phyloP scores from a whole-genome alignment of 176 grass and related monocot genomes.

The Triticum monococcum region DNA sequence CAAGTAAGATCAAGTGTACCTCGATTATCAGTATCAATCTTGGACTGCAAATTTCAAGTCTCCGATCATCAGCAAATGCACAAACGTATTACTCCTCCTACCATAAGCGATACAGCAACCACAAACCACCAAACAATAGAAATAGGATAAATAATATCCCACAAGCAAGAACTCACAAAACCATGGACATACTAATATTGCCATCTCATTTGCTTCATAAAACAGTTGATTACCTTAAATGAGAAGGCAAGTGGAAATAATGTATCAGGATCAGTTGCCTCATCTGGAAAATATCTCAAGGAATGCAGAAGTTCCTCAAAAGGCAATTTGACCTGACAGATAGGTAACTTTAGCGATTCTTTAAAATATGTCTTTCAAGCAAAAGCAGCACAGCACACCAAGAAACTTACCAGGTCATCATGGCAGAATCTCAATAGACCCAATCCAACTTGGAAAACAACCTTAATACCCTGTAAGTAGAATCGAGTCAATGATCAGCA shows the following conservation, averaged over 20 bases:
- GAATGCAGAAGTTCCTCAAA: constrained; percentile 87
- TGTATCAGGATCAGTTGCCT: constrained; percentile 77
- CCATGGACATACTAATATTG: background rate
- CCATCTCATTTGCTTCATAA: background rate
- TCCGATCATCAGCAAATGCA: background rate
- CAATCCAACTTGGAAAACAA: constrained; percentile 92
- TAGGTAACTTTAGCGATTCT: constrained; percentile 14
- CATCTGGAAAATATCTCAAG: constrained; percentile 85
- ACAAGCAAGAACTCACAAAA: background rate
- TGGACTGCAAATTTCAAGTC: background rate
- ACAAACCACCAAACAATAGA: background rate
- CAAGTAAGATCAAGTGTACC: constrained; percentile 10
- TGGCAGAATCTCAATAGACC: constrained; percentile 85
- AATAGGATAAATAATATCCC: background rate
- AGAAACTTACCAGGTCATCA: constrained; percentile 75
- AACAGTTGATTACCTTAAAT: constrained; percentile 68
- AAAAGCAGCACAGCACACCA: constrained; percentile 13
- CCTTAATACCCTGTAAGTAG: constrained; percentile 71
- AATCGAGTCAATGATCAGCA: background rate
- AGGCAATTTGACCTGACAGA: constrained; percentile 75
- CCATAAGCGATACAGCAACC: background rate
- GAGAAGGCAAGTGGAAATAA: constrained; percentile 76
- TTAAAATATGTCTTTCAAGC: constrained; percentile 5
- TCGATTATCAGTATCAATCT: background rate
- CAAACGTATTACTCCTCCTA: background rate